Evolutionary conservation across 352 stramenopile genomes (phyloP).

Genomic region (Globisporangium carolinianum): DNA sequence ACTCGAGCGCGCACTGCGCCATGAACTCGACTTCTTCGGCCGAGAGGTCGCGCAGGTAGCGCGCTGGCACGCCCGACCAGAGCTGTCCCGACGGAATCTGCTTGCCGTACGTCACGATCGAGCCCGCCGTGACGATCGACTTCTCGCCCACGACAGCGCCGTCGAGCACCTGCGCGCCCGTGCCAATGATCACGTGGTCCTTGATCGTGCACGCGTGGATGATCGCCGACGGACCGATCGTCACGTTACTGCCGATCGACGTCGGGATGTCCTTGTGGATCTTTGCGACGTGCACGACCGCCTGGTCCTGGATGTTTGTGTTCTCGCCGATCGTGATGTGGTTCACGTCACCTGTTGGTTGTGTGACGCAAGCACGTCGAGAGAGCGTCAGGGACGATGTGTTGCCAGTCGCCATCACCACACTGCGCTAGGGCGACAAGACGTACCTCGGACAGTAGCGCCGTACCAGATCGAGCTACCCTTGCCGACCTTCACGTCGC

Average conservation of each 20-base stretch:
- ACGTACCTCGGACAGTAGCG: constrained; percentile 77
- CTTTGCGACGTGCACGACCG: constrained; percentile 92
- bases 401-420: background rate
- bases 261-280: constrained; percentile 88
- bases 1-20: constrained; percentile 84
- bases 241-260: constrained; percentile 89
- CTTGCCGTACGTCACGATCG: constrained; percentile 84
- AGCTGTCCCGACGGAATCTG: constrained; percentile 87
- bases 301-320: constrained; percentile 91
- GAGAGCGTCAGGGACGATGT: background rate
- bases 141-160: constrained; percentile 81
- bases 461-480: constrained; percentile 92
- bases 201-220: constrained; percentile 91
- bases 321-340: constrained; percentile 91
- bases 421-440: background rate
- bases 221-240: constrained; percentile 79
- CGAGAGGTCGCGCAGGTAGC: constrained; percentile 81
- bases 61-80: constrained; percentile 79
- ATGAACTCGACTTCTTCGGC: constrained; percentile 86
- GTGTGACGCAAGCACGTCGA: background rate
- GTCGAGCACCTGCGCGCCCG: constrained; percentile 88
- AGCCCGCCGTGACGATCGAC: constrained; percentile 87
- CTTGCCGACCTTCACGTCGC: constrained; percentile 89
- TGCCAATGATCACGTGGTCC: constrained; percentile 90
- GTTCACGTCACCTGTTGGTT: constrained; percentile 75